A percentile compares a stretch with the other conserved stretches of the same genome.
phyloP scores from a whole-genome alignment of 805 yeast genomes.

The Cyberlindnera bimundalis region DNA sequence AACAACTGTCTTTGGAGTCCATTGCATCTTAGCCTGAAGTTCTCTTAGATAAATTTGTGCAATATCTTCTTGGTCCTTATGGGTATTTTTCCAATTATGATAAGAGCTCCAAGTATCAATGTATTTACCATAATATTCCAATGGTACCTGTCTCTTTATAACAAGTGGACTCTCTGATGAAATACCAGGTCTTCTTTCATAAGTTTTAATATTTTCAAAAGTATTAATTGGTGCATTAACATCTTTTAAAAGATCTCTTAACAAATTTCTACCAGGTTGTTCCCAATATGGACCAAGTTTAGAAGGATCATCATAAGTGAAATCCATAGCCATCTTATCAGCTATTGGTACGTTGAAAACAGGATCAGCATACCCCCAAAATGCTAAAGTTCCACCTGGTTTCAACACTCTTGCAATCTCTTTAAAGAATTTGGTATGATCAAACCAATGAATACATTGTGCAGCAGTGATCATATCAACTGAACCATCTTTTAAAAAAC shows the following conservation, averaged over 20 bases:
- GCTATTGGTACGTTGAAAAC: slow-evolving; percentile 52
- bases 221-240: slow-evolving; percentile 40
- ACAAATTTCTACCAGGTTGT: slow-evolving; percentile 67
- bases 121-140: slow-evolving; percentile 49
- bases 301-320: slow-evolving; percentile 45
- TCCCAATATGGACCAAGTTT: slow-evolving; percentile 76
- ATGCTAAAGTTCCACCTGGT: slow-evolving; percentile 64
- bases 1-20: slow-evolving; percentile 40
- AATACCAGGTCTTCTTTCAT: slow-evolving; percentile 17
- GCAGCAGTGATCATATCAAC: slow-evolving; percentile 75
- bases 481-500: slow-evolving; percentile 33
- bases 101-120: slow-evolving; percentile 69
- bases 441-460: slow-evolving; percentile 85
- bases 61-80: slow-evolving; percentile 31
- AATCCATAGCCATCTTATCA: slow-evolving; percentile 49
- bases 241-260: slow-evolving; percentile 43
- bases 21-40: slow-evolving; percentile 40
- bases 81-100: slow-evolving; percentile 47
- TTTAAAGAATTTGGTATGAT: slow-evolving; percentile 49
- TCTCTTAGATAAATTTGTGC: slow-evolving; percentile 33
- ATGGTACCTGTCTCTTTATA: slow-evolving; percentile 37
- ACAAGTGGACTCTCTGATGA: slow-evolving; percentile 24
- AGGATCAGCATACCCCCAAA: slow-evolving; percentile 81
- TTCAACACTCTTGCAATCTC: slow-evolving; percentile 49
- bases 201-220: slow-evolving; percentile 39